Evolutionary conservation across 2,329 filamentous ascomycete species (phyloP), one percentile per base, ranked within the genome.

Genomic region (Colletotrichum spinosum): DNA sequence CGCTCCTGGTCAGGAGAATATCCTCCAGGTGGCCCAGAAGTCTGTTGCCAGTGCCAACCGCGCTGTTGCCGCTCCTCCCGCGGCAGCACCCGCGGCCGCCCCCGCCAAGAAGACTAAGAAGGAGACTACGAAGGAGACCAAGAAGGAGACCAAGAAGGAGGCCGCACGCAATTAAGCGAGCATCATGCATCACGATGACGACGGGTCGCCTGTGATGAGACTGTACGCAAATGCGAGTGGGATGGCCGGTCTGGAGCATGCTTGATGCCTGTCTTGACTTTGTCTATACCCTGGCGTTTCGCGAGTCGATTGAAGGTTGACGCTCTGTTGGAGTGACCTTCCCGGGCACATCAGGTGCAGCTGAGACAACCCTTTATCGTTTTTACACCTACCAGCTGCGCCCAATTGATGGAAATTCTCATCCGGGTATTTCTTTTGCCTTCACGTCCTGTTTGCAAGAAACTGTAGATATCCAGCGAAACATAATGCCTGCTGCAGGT

Each of bases 1-100:
- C 68, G 70, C 67, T 1, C 79, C 77, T 1, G 80, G 80, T 41
- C 49, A 76, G 70, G 63, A 71, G 10, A 83, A 83, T 67, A 62
- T 81, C 35, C 70, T 81, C 6, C 65, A 68, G 53, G 57, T 69
- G n/a, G 68, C 66, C 44, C 51, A 57, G 33, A 50, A 55, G 56
- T 53, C 55, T 46, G 15, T 66, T 2, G 35, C 52, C 49, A 53
- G 38, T 37, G 65, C 55, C 56, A 57, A 55, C 50, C 41, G 45
- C 45, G 56, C 63, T 34, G 57, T 35, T 12, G 46, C 42, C 5
- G 44, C 41, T 6, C 39, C 52, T 6, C 45, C 60, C 10, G 55
- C 8, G n/a, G 54, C 60, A 15, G 56, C 50, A 13, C 59, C 25
- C 5, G 63, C 8, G n/a, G 54, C 60, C 25, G 56, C 50, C 15